Conservation (phyloP, 2,329 filamentous ascomycete species). For the Beauveria bassiana region DNA sequence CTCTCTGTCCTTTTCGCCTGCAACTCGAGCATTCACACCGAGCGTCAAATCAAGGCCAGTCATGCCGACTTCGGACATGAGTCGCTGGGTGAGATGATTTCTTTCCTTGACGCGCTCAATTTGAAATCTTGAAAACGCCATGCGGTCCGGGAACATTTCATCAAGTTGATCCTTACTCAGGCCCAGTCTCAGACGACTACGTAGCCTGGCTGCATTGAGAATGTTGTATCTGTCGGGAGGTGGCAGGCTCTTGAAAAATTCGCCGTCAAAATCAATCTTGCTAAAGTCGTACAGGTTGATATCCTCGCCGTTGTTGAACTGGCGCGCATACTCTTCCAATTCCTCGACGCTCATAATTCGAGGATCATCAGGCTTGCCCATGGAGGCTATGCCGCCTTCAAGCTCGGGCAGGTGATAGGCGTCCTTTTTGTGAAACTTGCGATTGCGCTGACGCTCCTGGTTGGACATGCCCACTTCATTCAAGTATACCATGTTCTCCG, state of each 20-base stretch:
- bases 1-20: constrained; percentile 81
- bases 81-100: constrained; percentile 85
- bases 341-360: constrained; percentile 95
- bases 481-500: constrained; percentile 71
- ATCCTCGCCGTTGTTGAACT: constrained; percentile 89
- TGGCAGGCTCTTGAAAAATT: constrained; percentile 89
- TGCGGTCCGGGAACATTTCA: constrained; percentile 92
- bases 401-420: constrained; percentile 91
- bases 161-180: constrained; percentile 94
- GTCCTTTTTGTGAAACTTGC: constrained; percentile 84
- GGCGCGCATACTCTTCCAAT: constrained; percentile 83
- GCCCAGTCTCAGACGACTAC: constrained; percentile 88
- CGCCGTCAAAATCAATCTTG: constrained; percentile 95
- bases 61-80: constrained; percentile 95
- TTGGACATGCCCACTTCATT: constrained; percentile 80
- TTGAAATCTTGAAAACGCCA: constrained; percentile 95
- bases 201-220: constrained; percentile 80
- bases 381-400: constrained; percentile 67
- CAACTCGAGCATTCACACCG: constrained; percentile 58
- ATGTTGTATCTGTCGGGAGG: constrained; percentile 94
- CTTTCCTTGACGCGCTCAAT: constrained; percentile 89
- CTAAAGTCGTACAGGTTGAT: constrained; percentile 91
- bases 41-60: constrained; percentile 66
- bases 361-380: constrained; percentile 87
- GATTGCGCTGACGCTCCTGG: constrained; percentile 63